Base-by-base conservation (phyloP, 257 asterid species). In the Lantana camara region DNA sequence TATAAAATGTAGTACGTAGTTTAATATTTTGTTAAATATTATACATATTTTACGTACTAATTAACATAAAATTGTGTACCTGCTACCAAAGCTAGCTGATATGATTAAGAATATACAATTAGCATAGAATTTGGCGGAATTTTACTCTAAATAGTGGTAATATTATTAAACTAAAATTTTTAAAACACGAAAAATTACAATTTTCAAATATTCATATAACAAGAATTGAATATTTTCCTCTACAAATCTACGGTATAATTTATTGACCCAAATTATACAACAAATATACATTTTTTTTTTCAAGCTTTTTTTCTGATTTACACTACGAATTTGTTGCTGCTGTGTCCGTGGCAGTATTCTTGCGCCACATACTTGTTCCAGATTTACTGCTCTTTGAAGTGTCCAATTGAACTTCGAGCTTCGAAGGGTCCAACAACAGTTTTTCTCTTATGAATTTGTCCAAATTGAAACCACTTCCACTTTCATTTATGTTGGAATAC, bases 401-500 rank as follows among this genome's bases (percentile, higher is more conserved):
- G 34, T 34, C 75, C 52, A 81, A 64, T 55, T 68, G 84, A 73
- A 84, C 75, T 0, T 87, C 95, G 16, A 93, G 76, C 59, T 81
- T 84, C 14, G 82, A 66, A 47, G 97, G 97, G 8, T 93, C 97
- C 77, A 90, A 68, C 44, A 29, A 74, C 62, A 93, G 45, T 50
- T 85, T 90, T 46, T 74, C 76, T 1, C 83, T 66, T 61, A 90
- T 73, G 32, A 93, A 93, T 40, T 77, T 72, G 40, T 93, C 90
- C 44, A 93, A 73, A 77, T 90, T 75, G 57, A 93, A 90, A 15
- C 79, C 73, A 29, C 84, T 77, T n/a, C 63, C 75, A 54, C 74
- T 67, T 32, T 52, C 77, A 44, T 37, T 40, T n/a, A 42, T 45
- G 21, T 14, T 58, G 19, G 32, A 27, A 27, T 27, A 2, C 4